Evolutionary conservation across 768 basidiomycete species (phyloP).

Genomic region (Lactifluus volemus): DNA sequence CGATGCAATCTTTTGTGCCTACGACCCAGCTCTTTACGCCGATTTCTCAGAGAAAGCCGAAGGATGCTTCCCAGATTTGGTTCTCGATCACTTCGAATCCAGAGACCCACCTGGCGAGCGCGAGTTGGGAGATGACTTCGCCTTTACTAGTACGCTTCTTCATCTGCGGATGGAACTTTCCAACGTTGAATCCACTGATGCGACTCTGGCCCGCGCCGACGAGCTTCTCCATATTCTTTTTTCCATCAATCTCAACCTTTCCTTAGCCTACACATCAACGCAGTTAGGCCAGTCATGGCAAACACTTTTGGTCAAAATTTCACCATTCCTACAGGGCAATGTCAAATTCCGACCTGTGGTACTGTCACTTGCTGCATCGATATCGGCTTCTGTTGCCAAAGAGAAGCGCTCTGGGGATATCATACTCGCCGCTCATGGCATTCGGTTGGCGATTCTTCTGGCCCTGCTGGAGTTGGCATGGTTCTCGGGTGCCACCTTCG

Average conservation of each 20-base stretch:
- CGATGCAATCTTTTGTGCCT: conserved; percentile 62
- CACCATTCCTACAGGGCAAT: conserved; percentile 58
- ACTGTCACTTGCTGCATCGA: conserved; percentile 47
- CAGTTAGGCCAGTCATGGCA: conserved; percentile 74
- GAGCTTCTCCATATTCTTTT: conserved; percentile 49
- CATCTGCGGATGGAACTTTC: conserved; percentile 53
- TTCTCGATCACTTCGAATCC: conserved; percentile 53
- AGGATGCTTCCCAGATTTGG: conserved; percentile 47
- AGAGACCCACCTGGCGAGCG: conserved; percentile 58
- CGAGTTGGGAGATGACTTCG: conserved; percentile 72
- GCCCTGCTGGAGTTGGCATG: conserved; percentile 73
- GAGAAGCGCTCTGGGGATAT: conserved; percentile 75
- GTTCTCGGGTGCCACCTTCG: conserved; percentile 52
- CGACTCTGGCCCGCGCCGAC: conserved; percentile 37
- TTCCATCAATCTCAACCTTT: conserved; percentile 82
- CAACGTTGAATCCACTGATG: conserved; percentile 26
- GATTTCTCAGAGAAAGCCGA: conserved; percentile 42
- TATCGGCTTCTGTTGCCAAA: conserved; percentile 56
- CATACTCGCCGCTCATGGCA: conserved; percentile 73
- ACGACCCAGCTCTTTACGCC: conserved; percentile 67
- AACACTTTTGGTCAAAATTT: conserved; percentile 51
- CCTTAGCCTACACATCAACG: conserved; percentile 71
- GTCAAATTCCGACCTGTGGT: conserved; percentile 45
- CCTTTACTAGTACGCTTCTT: conserved; percentile 56
- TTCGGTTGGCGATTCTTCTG: conserved; percentile 64